Conservation (phyloP, 257 asterid genomes). For the Plantago elongata region DNA sequence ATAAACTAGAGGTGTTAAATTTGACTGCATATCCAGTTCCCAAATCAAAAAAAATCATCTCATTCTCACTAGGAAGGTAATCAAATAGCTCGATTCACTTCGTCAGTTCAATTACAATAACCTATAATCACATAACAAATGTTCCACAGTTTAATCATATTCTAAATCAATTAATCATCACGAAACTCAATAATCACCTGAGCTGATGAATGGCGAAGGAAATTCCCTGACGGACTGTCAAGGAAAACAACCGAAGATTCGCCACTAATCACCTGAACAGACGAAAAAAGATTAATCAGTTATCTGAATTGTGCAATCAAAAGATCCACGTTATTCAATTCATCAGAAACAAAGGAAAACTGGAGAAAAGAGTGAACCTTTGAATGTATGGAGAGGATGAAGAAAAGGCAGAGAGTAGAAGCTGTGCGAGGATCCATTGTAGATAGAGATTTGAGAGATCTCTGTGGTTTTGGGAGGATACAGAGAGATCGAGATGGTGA, state of each 20-base stretch:
- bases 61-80: slow-evolving; percentile 9
- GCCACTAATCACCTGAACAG: slow-evolving; percentile 46
- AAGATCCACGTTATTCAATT: slow-evolving; percentile 24
- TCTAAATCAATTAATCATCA: background rate
- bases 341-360: slow-evolving; percentile 7
- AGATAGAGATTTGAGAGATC: slow-evolving; percentile 18
- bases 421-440: slow-evolving; percentile 33
- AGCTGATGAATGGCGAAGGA: slow-evolving; percentile 49
- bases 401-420: slow-evolving; percentile 22
- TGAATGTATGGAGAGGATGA: slow-evolving; percentile 33
- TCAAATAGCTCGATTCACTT: background rate
- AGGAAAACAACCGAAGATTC: slow-evolving; percentile 57
- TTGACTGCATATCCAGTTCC: background rate
- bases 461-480: slow-evolving; percentile 17
- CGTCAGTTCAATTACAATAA: background rate
- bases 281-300: slow-evolving; percentile 12
- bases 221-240: slow-evolving; percentile 52
- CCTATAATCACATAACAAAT: background rate
- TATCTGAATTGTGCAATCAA: slow-evolving; percentile 1
- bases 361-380: slow-evolving; percentile 26
- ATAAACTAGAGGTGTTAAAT: background rate
- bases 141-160: background rate
- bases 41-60: slow-evolving; percentile 14
- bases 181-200: slow-evolving; percentile 26
- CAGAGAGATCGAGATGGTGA: slow-evolving; percentile 22